Evolutionary conservation across 2,329 filamentous ascomycete genomes (phyloP).

Genomic region (Hymenoscyphus fructigenus): DNA sequence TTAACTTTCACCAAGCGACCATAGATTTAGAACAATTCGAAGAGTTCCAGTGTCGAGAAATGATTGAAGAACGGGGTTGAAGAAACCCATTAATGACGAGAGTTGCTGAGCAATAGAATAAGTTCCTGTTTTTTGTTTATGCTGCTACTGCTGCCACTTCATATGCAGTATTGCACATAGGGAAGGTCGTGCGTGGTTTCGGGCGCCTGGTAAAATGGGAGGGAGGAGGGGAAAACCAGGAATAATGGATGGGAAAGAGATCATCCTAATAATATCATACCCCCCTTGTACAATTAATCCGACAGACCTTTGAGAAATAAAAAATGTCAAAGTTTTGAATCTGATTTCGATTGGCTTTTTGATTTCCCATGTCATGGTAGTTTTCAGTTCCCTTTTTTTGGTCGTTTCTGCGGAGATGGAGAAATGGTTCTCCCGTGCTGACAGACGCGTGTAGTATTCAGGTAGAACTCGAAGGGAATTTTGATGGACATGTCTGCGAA

Average conservation of each 20-base stretch:
- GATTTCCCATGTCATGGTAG: too few species aligned
- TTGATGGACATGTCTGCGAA: too few species aligned
- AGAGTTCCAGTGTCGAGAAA: not conserved
- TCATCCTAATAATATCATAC: not conserved
- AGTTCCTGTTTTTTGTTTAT: not conserved
- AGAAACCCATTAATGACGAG: not conserved
- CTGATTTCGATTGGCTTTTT: too few species aligned
- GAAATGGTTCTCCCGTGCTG: too few species aligned
- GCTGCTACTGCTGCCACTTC: not conserved
- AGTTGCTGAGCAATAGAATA: constrained; percentile 1
- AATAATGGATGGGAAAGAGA: not conserved
- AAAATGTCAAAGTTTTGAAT: too few species aligned
- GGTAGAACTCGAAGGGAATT: too few species aligned
- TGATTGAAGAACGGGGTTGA: not conserved
- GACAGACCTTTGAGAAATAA: not conserved
- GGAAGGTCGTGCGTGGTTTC: not conserved
- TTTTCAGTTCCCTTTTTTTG: too few species aligned
- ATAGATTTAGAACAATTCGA: not conserved
- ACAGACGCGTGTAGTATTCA: too few species aligned
- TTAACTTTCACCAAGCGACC: constrained; percentile 59
- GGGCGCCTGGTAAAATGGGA: not conserved
- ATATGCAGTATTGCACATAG: constrained; percentile 8
- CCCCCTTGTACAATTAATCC: constrained; percentile 1
- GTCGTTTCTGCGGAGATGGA: too few species aligned
- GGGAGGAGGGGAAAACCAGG: not conserved